Conservation (phyloP, 2,329 filamentous ascomycete genomes). For the Paraphaeosphaeria minitans region DNA sequence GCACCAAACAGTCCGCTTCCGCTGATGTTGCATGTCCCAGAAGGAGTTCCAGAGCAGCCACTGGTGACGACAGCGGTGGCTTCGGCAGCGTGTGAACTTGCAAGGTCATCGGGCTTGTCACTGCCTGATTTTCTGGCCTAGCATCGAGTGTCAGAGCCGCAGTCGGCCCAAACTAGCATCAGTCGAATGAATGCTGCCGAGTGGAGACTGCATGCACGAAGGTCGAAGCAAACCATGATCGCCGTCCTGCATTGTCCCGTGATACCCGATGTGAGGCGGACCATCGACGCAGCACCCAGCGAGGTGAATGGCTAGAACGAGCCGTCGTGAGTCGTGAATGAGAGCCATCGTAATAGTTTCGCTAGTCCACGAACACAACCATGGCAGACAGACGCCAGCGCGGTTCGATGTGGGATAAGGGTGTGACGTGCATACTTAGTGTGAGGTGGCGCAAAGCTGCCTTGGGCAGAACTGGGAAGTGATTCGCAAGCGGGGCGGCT, state of each 20-base stretch:
- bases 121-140: conserved; percentile 5
- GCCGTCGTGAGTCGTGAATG: neutral
- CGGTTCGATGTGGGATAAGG: conserved; percentile 27
- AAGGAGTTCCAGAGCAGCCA: neutral
- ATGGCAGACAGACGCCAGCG: conserved; percentile 25
- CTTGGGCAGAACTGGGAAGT: conserved; percentile 14
- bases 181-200: conserved; percentile 29
- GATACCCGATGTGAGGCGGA: conserved; percentile 1
- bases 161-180: conserved; percentile 19
- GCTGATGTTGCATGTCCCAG: conserved; percentile 3
- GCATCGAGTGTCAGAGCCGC: conserved; percentile 5
- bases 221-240: conserved; percentile 22
- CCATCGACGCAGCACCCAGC: neutral
- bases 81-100: conserved; percentile 14
- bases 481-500: conserved; percentile 27
- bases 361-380: conserved; percentile 35
- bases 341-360: conserved; percentile 21
- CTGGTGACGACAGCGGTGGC: conserved; percentile 15
- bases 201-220: conserved; percentile 24
- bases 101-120: conserved; percentile 13
- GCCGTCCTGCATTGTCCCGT: conserved; percentile 12
- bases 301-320: neutral
- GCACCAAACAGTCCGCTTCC: neutral
- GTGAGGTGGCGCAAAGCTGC: conserved; percentile 36
- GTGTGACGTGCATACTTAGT: conserved; percentile 47